These are phyloP conservation scores for Apiotrichum siamense DNA, from an alignment of 1,284 basidiomycete species.

Conservation along the genomic window DNA sequence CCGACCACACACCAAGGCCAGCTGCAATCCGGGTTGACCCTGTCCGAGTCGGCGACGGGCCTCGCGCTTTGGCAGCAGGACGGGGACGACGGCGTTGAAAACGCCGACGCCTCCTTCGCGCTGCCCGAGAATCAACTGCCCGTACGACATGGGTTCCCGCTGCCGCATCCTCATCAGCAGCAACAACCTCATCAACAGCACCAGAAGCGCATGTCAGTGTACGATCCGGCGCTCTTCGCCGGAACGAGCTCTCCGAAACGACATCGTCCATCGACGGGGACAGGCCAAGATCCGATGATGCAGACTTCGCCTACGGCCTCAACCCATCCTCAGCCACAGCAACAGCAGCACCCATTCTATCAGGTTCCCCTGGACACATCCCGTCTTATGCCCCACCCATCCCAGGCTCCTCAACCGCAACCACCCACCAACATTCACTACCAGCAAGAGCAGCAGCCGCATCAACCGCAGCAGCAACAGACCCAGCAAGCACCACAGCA, in stretches of 20 bases:
- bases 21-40: slow-evolving; percentile 8
- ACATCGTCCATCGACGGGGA: neutral
- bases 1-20: slow-evolving; percentile 1
- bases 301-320: slow-evolving; percentile 1
- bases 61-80: slow-evolving; percentile 9
- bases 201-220: slow-evolving; percentile 16
- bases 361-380: neutral
- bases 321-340: neutral
- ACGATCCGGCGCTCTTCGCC: slow-evolving; percentile 10
- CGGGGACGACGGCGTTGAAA: slow-evolving; percentile 14
- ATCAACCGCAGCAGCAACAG: neutral
- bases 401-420: neutral
- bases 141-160: slow-evolving; percentile 11
- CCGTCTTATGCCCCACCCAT: slow-evolving; percentile 1
- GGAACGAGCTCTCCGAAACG: slow-evolving; percentile 11
- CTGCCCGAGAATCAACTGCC: slow-evolving; percentile 18
- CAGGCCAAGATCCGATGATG: neutral
- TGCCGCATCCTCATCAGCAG: slow-evolving; percentile 9
- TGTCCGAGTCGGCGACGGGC: slow-evolving; percentile 4
- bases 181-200: slow-evolving; percentile 11
- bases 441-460: neutral
- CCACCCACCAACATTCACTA: slow-evolving; percentile 1
- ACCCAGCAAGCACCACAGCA: slow-evolving; percentile 2
- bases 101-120: slow-evolving; percentile 24
- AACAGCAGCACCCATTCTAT: no score